These are phyloP conservation scores for Copromyces sp. DNA, from an alignment of 495 filamentous ascomycete species.

Conservation along the genomic window DNA sequence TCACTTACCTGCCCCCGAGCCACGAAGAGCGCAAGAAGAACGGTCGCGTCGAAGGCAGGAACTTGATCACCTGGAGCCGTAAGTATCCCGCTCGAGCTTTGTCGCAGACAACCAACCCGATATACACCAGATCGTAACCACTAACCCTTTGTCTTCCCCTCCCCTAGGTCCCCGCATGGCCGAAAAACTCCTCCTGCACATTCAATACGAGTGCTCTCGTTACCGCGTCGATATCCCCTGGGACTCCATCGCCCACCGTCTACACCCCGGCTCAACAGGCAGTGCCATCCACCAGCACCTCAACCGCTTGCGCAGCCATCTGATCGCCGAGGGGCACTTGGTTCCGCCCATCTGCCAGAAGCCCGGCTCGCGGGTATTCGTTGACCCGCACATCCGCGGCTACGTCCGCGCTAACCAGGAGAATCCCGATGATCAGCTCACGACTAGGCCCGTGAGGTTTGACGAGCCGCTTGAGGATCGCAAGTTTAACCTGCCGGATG, in stretches of 20 bases:
- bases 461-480: constrained; percentile 19
- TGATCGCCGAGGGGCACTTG: constrained; percentile 25
- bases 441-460: constrained; percentile 14
- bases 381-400: constrained; percentile 18
- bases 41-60: constrained; percentile 21
- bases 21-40: constrained; percentile 10
- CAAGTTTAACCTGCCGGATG: constrained; percentile 17
- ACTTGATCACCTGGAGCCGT: constrained; percentile 26
- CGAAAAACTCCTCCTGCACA: constrained; percentile 25
- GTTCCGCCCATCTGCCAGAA: constrained; percentile 23
- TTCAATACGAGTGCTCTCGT: constrained; percentile 22
- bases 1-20: constrained; percentile 1
- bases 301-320: constrained; percentile 15
- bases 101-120: background rate
- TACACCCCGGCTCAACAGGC: constrained; percentile 23
- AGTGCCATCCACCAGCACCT: constrained; percentile 20
- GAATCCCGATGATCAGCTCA: background rate
- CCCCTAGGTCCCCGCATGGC: constrained; percentile 25
- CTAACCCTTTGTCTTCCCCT: background rate
- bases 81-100: constrained; percentile 2
- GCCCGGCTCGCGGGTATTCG: background rate
- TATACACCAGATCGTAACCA: background rate
- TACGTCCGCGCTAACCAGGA: constrained; percentile 16
- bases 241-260: constrained; percentile 22
- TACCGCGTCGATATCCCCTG: constrained; percentile 18